A percentile compares a stretch with the other conserved stretches of the same genome.
Evolutionary conservation across 2,329 filamentous ascomycete species (phyloP).

Genomic region (Botrytis fabae): DNA sequence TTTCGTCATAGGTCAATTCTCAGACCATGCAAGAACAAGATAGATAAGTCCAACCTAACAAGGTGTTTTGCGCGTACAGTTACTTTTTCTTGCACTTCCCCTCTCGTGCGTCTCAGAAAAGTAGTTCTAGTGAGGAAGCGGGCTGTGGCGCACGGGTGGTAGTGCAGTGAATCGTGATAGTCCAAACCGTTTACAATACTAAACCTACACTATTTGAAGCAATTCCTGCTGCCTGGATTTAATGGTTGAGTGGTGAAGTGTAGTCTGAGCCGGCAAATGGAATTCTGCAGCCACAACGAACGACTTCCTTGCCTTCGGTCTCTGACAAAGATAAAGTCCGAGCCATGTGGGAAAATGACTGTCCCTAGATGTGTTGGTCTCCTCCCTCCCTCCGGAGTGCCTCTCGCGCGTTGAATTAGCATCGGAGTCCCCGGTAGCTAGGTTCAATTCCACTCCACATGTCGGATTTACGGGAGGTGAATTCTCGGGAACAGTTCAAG

Average conservation of each 20-base stretch:
- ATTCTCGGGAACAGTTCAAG: slow-evolving; percentile 10
- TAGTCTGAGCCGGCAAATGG: neutral
- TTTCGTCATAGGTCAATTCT: neutral
- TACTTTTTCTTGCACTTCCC: neutral
- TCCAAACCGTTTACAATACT: neutral
- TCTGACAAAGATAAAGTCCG: neutral
- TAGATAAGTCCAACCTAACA: neutral
- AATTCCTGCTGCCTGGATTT: neutral
- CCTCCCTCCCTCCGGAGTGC: neutral
- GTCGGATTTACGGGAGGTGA: slow-evolving; percentile 1
- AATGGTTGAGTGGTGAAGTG: neutral
- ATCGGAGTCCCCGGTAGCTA: slow-evolving; percentile 2
- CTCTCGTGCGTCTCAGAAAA: slow-evolving; percentile 1
- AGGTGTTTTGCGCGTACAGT: neutral
- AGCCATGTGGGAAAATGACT: neutral
- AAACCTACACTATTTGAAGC: neutral
- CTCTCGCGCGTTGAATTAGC: neutral
- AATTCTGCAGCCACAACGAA: slow-evolving; percentile 10
- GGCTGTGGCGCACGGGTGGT: neutral
- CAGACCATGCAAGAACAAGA: slow-evolving; percentile 11
- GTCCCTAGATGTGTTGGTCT: neutral
- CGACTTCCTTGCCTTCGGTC: neutral
- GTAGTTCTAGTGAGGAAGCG: slow-evolving; percentile 3
- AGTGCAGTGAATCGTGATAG: neutral
- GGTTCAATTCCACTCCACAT: slow-evolving; percentile 8